Conservation (phyloP, 2,329 filamentous ascomycete genomes). For the Exophiala bonariae region DNA sequence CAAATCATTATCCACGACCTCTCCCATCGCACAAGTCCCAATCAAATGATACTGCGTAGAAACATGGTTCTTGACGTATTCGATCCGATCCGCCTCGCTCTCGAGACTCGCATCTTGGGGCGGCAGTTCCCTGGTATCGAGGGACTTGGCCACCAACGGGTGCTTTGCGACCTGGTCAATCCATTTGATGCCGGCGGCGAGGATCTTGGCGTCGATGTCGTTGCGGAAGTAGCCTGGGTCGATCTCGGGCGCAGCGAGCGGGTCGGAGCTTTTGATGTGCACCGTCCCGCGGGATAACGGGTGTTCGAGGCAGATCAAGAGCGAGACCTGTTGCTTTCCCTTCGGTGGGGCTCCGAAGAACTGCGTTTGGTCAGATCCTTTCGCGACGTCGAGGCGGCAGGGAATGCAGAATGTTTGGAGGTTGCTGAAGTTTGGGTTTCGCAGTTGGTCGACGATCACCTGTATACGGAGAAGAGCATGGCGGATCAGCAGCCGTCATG, state of each 20-base stretch:
- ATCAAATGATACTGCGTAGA: slow-evolving; percentile 42
- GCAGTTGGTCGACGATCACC: slow-evolving; percentile 35
- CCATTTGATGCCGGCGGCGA: slow-evolving; percentile 38
- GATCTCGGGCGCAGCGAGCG: slow-evolving; percentile 41
- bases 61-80: slow-evolving; percentile 40
- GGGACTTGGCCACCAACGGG: slow-evolving; percentile 15
- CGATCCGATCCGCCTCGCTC: slow-evolving; percentile 29
- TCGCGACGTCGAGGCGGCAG: slow-evolving; percentile 22
- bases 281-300: slow-evolving; percentile 49
- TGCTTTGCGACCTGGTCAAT: slow-evolving; percentile 34
- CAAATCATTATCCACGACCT: slow-evolving; percentile 39
- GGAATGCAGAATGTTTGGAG: slow-evolving; percentile 25
- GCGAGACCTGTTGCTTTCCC: slow-evolving; percentile 20
- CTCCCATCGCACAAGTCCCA: slow-evolving; percentile 47
- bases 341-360: slow-evolving; percentile 21
- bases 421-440: slow-evolving; percentile 22
- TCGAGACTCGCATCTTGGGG: slow-evolving; percentile 16
- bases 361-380: slow-evolving; percentile 23
- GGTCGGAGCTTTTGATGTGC: slow-evolving; percentile 38
- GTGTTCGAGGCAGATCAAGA: slow-evolving; percentile 28
- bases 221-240: slow-evolving; percentile 43
- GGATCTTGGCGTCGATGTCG: slow-evolving; percentile 36
- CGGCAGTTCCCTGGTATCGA: slow-evolving; percentile 16
- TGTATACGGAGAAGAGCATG: background rate
- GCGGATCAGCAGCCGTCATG: background rate